These are phyloP conservation scores for Neurospora sp. DNA, from an alignment of 495 filamentous ascomycete species.

Conservation along the genomic window DNA sequence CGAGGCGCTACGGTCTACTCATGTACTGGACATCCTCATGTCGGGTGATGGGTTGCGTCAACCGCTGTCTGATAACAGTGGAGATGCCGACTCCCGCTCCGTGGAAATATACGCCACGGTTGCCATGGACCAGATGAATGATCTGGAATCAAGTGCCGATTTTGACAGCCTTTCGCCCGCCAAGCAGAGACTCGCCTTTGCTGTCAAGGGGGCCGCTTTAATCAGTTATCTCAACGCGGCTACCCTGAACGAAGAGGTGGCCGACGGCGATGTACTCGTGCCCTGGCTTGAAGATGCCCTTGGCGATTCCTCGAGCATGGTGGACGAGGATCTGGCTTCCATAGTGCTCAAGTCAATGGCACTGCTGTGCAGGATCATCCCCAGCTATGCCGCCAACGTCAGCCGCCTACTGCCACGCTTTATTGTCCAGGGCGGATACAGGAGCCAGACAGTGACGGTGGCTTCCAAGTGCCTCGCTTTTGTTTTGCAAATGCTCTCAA, in stretches of 20 bases:
- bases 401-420: constrained; percentile 76
- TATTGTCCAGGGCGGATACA: constrained; percentile 68
- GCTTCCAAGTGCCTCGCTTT: constrained; percentile 76
- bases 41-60: constrained; percentile 28
- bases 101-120: constrained; percentile 65
- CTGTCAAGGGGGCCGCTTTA: constrained; percentile 74
- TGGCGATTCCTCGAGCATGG: constrained; percentile 68
- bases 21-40: constrained; percentile 72
- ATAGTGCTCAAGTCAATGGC: constrained; percentile 74
- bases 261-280: constrained; percentile 71
- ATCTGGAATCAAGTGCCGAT: constrained; percentile 82
- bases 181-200: constrained; percentile 78
- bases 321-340: constrained; percentile 59
- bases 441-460: constrained; percentile 51
- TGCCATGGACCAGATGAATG: constrained; percentile 68
- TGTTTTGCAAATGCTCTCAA: constrained; percentile 67
- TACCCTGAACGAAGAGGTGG: constrained; percentile 64
- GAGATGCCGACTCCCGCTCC: constrained; percentile 40
- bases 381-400: constrained; percentile 60
- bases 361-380: constrained; percentile 62
- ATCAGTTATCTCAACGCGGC: constrained; percentile 77
- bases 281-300: constrained; percentile 78
- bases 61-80: constrained; percentile 26
- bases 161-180: constrained; percentile 78
- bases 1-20: constrained; percentile 45